Percentiles rank a stretch among this genome's conserved stretches.
Conservation (phyloP, 768 basidiomycete species). For the Epithele typhae region DNA sequence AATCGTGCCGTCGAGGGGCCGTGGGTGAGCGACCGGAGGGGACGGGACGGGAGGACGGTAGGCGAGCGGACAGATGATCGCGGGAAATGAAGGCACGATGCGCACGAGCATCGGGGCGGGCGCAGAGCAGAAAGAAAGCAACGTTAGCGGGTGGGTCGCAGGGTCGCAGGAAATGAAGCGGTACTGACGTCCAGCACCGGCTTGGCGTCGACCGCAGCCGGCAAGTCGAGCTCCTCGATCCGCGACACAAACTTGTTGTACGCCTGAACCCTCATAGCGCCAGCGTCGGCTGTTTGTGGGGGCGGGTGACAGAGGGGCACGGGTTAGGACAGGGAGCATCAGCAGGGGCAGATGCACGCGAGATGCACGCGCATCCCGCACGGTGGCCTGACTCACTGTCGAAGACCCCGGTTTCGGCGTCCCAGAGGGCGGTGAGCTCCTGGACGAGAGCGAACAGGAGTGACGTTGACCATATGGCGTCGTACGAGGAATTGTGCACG, state of each 20-base stretch:
- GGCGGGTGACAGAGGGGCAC: no score
- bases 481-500: slow-evolving; percentile 60
- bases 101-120: no score
- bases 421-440: slow-evolving; percentile 58
- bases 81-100: not conserved
- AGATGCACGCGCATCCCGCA: no score
- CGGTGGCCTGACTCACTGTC: slow-evolving; percentile 34
- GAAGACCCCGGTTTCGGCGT: slow-evolving; percentile 34
- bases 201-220: slow-evolving; percentile 57
- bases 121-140: not conserved
- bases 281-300: slow-evolving; percentile 35
- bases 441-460: slow-evolving; percentile 72
- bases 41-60: no score
- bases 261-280: slow-evolving; percentile 42
- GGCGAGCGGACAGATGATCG: not conserved
- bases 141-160: not conserved
- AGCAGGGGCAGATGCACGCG: no score
- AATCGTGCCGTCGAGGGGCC: no score
- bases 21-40: no score
- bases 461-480: slow-evolving; percentile 66
- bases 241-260: slow-evolving; percentile 66
- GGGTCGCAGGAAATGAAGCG: not conserved
- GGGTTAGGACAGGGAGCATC: no score
- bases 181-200: slow-evolving; percentile 73
- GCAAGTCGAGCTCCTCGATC: slow-evolving; percentile 60